Evolutionary conservation across 1,139 yeast species (phyloP).

Genomic region (Pichia sp.): DNA sequence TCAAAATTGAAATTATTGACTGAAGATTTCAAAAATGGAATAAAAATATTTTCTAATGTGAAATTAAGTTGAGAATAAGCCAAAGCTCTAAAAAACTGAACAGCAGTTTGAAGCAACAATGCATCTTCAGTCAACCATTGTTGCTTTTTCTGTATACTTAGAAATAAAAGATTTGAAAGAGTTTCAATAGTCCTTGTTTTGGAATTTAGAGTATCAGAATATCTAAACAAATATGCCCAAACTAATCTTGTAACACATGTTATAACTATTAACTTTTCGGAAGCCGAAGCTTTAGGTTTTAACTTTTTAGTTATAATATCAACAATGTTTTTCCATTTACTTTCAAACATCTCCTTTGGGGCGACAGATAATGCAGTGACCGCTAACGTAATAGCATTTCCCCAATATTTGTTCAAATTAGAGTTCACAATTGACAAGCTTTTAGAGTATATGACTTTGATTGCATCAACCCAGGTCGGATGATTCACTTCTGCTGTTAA

Average conservation of each 20-base stretch:
- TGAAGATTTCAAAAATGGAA: conserved; percentile 52
- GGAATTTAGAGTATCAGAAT: conserved; percentile 81
- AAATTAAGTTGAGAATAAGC: conserved; percentile 78
- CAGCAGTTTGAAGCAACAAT: conserved; percentile 55
- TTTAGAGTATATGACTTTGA: conserved; percentile 52
- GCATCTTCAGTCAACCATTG: conserved; percentile 67
- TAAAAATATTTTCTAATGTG: conserved; percentile 67
- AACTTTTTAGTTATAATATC: conserved; percentile 42
- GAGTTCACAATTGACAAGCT: conserved; percentile 39
- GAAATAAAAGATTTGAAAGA: conserved; percentile 41
- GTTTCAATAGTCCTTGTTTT: conserved; percentile 62
- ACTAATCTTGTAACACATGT: conserved; percentile 64
- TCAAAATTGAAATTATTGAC: conserved; percentile 57
- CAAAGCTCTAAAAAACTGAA: conserved; percentile 65
- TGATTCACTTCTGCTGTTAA: conserved; percentile 93
- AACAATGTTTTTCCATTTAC: conserved; percentile 66
- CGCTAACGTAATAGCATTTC: conserved; percentile 60
- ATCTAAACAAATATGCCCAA: conserved; percentile 86
- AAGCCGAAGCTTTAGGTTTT: conserved; percentile 38
- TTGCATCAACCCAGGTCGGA: conserved; percentile 89
- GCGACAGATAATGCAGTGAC: conserved; percentile 76
- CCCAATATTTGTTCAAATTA: conserved; percentile 58
- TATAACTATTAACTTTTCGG: conserved; percentile 58
- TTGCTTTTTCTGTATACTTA: conserved; percentile 49
- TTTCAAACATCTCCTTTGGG: conserved; percentile 67